Evolutionary conservation across 352 stramenopile genomes (phyloP).

Genomic region (Phytophthora brassicae): DNA sequence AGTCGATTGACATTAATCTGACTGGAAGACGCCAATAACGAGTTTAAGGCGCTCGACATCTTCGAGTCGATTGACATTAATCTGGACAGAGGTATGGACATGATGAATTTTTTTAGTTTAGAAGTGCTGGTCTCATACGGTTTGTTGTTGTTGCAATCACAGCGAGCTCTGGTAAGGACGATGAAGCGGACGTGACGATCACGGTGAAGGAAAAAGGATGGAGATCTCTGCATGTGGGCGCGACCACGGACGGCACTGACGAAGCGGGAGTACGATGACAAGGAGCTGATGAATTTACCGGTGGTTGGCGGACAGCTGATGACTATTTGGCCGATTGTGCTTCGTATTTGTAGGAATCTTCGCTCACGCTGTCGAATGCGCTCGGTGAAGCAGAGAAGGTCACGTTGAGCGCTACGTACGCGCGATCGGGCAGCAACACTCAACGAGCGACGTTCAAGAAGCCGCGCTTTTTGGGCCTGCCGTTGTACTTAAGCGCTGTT

Average conservation of each 20-base stretch:
- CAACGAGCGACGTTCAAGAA: slow-evolving; percentile 86
- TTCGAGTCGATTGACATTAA: slow-evolving; percentile 85
- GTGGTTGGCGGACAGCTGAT: background rate
- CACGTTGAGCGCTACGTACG: slow-evolving; percentile 78
- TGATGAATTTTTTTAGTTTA: too few relatives aligned
- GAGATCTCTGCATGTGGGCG: slow-evolving; percentile 83
- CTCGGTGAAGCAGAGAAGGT: slow-evolving; percentile 86
- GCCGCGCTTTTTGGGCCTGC: slow-evolving; percentile 82
- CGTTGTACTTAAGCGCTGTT: slow-evolving; percentile 75
- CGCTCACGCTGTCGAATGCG: slow-evolving; percentile 80
- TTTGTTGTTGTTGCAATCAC: slow-evolving; percentile 3
- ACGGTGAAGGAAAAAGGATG: slow-evolving; percentile 88
- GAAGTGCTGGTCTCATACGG: background rate
- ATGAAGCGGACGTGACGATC: slow-evolving; percentile 88
- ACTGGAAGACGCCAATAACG: slow-evolving; percentile 60
- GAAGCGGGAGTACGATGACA: slow-evolving; percentile 64
- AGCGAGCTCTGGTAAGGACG: slow-evolving; percentile 65
- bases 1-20: slow-evolving; percentile 76
- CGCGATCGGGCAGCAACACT: slow-evolving; percentile 83
- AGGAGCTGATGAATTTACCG: background rate
- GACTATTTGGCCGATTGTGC: background rate
- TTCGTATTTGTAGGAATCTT: slow-evolving; percentile 59
- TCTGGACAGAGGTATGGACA: slow-evolving; percentile 62
- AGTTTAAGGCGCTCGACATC: slow-evolving; percentile 79
- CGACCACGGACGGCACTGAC: slow-evolving; percentile 82